Evolutionary conservation across 2,329 filamentous ascomycete species (phyloP).

Genomic region (Ophiosphaerella narmari): DNA sequence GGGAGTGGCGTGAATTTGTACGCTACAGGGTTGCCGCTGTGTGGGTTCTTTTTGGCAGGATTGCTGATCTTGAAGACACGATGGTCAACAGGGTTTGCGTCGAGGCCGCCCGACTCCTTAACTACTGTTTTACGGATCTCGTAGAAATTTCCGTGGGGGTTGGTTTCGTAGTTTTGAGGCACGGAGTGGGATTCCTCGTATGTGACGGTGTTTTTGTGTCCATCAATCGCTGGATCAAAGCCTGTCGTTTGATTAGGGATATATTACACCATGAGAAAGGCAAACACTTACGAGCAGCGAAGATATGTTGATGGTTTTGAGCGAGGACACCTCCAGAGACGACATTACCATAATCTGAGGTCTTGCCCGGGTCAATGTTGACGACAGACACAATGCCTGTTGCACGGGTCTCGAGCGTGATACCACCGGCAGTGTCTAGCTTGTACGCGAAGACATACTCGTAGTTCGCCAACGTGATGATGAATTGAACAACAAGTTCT

Average conservation of each 20-base stretch:
- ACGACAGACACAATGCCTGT: constrained; percentile 69
- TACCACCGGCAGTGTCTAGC: constrained; percentile 66
- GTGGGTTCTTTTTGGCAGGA: constrained; percentile 50
- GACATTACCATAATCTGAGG: constrained; percentile 62
- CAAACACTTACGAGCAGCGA: constrained; percentile 45
- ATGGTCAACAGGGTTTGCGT: constrained; percentile 60
- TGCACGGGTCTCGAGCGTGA: constrained; percentile 65
- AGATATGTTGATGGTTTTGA: constrained; percentile 73
- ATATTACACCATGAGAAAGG: no score
- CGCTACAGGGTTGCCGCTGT: constrained; percentile 51
- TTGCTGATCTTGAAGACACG: constrained; percentile 61
- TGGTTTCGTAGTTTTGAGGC: constrained; percentile 57
- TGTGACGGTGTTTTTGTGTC: constrained; percentile 58
- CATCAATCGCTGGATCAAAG: constrained; percentile 68
- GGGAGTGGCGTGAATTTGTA: constrained; percentile 56
- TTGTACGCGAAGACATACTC: constrained; percentile 71
- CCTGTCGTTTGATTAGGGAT: constrained; percentile 44
- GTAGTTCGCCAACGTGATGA: constrained; percentile 72
- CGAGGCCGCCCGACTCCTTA: constrained; percentile 53
- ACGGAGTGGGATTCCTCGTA: constrained; percentile 59
- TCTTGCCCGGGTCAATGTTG: constrained; percentile 63
- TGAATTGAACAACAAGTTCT: constrained; percentile 69
- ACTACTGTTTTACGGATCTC: constrained; percentile 57
- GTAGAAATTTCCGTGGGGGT: constrained; percentile 67
- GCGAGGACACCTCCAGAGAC: constrained; percentile 68